These are phyloP conservation scores for Nectriaceae sp. DNA, from an alignment of 2,329 filamentous ascomycete species.

Conservation along the genomic window DNA sequence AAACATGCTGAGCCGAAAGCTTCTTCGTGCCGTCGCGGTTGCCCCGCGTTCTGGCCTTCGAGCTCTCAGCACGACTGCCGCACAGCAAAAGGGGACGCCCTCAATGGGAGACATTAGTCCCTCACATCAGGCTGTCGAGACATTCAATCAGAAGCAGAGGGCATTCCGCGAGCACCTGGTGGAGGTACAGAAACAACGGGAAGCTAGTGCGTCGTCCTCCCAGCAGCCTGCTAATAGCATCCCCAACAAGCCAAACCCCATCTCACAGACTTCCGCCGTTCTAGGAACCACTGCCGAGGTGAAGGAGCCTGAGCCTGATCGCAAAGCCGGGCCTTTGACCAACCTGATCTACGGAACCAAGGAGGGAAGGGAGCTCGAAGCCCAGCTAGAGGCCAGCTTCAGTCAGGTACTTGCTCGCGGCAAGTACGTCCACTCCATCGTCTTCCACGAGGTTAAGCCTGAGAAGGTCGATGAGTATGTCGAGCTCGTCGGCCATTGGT, in stretches of 20 bases:
- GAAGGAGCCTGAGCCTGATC: conserved; percentile 57
- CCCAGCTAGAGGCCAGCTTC: conserved; percentile 94
- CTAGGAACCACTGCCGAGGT: conserved; percentile 53
- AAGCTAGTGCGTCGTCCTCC: conserved; percentile 72
- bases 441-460: conserved; percentile 93
- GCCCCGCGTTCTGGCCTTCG: conserved; percentile 52
- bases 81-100: conserved; percentile 56
- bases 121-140: conserved; percentile 63
- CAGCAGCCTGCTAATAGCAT: conserved; percentile 45
- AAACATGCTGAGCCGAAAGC: conserved; percentile 49
- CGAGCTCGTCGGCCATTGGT: conserved; percentile 85
- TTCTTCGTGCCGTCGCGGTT: conserved; percentile 46
- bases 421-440: conserved; percentile 98
- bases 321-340: conserved; percentile 73
- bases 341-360: conserved; percentile 96
- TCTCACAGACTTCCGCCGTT: conserved; percentile 36
- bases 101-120: conserved; percentile 80
- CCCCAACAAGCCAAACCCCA: conserved; percentile 42
- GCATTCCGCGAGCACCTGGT: conserved; percentile 82
- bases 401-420: conserved; percentile 91
- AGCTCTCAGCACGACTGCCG: conserved; percentile 58
- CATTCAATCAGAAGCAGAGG: conserved; percentile 83
- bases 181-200: conserved; percentile 76
- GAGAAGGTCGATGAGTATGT: conserved; percentile 96
- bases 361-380: conserved; percentile 90